phyloP scores from a whole-genome alignment of 2,329 filamentous ascomycete genomes.

The Aspergillus brasiliensis region DNA sequence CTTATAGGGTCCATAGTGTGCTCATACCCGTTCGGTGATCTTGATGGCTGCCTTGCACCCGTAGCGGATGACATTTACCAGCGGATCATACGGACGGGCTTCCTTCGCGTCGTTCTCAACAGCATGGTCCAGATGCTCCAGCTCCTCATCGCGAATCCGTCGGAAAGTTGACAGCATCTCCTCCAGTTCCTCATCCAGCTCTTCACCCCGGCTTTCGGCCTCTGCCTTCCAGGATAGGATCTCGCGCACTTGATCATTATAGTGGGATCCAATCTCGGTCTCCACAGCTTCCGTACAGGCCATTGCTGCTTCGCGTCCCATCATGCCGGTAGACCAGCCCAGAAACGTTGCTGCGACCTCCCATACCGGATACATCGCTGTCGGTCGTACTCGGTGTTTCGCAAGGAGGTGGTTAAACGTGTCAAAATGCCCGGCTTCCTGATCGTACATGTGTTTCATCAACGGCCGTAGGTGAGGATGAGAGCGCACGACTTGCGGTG shows the following conservation, averaged over 20 bases:
- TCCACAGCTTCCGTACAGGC: conserved; percentile 98
- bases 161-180: conserved; percentile 73
- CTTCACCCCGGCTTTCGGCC: conserved; percentile 76
- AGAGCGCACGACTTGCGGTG: conserved; percentile 72
- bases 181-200: conserved; percentile 75
- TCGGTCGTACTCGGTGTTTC: conserved; percentile 87
- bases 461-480: conserved; percentile 86
- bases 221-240: conserved; percentile 78
- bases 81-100: conserved; percentile 83
- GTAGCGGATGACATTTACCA: conserved; percentile 84
- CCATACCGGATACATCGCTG: conserved; percentile 91
- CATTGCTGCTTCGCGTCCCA: conserved; percentile 95
- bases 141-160: conserved; percentile 87
- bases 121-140: conserved; percentile 95
- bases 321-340: conserved; percentile 84
- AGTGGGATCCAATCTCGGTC: conserved; percentile 95
- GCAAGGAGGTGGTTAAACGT: conserved; percentile 84
- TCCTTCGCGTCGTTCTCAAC: conserved; percentile 90
- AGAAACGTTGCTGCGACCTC: conserved; percentile 74
- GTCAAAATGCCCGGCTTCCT: conserved; percentile 83
- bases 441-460: conserved; percentile 98
- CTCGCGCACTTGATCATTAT: conserved; percentile 85
- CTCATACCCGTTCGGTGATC: conserved; percentile 62
- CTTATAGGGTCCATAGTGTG: not conserved
- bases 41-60: conserved; percentile 92